Base-by-base conservation (phyloP, 495 filamentous ascomycete genomes). In the Apodospora peruviana region DNA sequence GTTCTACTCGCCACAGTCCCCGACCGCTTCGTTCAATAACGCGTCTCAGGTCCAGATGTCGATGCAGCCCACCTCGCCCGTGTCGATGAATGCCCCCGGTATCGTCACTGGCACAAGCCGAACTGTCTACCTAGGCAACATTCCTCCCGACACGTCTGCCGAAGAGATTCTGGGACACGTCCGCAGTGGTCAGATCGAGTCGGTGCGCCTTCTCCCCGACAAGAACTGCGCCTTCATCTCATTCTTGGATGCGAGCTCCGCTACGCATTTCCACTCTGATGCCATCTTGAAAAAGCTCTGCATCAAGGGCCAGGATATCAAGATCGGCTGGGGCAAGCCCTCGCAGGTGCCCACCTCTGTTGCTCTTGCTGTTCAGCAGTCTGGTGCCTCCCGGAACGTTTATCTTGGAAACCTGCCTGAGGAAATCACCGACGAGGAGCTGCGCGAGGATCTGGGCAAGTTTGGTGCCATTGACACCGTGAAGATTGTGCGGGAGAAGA, bases 201-300 rank as follows among this genome's bases (percentile, higher is more conserved):
- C 94, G 20, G 93, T 97, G 32, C 84, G 93, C 52, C 77, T 97
- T 54, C 79, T 98, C 29, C 88, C 91, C 16, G 93, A 98, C 71
- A 98, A 97, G 87, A 98, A 97, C 75, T 98, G 93, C 68, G 93
- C 93, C 51, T 98, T 98, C 74, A 98, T 98, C 61, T 98, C 93
- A 11, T 98, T 98, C 71, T 75, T 97, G 54, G 93, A 98, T 60
- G 88, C 90, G 53, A 91, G 88, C 72, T 95, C 94, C 22, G 93
- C 93, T 40, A 96, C 90, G 19, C 93, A 98, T 67, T 98, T 98
- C 72, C 93, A 98, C 74, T 98, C 93, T 22, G 93, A 98, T 76
- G 93, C 93, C 48, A 97, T 98, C 61, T 80, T 98, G 78, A 98
- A 98, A 77, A 97, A 97, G 72, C 80, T 98, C 58, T 87, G 91